Conservation (phyloP, 371 early-diverging fungal species). For the Mortierella sp. region DNA sequence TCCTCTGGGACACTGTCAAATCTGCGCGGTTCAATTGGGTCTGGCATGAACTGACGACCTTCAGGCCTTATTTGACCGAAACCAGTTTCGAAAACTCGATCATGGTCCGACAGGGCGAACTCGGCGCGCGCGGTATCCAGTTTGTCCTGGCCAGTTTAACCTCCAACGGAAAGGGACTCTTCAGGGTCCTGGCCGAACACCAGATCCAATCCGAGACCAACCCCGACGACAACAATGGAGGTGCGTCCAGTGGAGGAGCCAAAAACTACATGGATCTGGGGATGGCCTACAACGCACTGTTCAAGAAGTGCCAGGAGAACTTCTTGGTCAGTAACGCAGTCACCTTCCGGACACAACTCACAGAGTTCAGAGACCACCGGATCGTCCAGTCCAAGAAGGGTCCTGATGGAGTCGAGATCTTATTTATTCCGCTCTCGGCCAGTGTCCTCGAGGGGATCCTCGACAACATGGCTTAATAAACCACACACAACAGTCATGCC, state of each 20-base stretch:
- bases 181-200: slow-evolving; percentile 78
- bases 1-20: slow-evolving; percentile 89
- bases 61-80: slow-evolving; percentile 83
- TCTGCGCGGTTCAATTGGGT: slow-evolving; percentile 82
- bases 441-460: slow-evolving; percentile 72
- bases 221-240: slow-evolving; percentile 41
- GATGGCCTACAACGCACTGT: slow-evolving; percentile 74
- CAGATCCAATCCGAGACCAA: slow-evolving; percentile 72
- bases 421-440: slow-evolving; percentile 85
- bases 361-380: slow-evolving; percentile 93
- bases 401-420: slow-evolving; percentile 82
- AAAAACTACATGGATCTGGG: slow-evolving; percentile 62
- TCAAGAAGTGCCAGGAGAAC: slow-evolving; percentile 80
- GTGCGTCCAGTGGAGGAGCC: neutral
- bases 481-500: neutral
- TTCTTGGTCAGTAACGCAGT: slow-evolving; percentile 87
- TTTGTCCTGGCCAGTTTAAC: slow-evolving; percentile 90
- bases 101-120: slow-evolving; percentile 70
- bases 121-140: slow-evolving; percentile 79
- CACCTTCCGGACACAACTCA: slow-evolving; percentile 87
- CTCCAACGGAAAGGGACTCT: slow-evolving; percentile 86
- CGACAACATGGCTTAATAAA: slow-evolving; percentile 63
- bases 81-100: slow-evolving; percentile 86
- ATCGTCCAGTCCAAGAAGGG: slow-evolving; percentile 79
- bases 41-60: slow-evolving; percentile 94